Evolutionary conservation across 2,329 filamentous ascomycete genomes (phyloP), one percentile per base, ranked within the genome.

Genomic region (Colletotrichum sp.): DNA sequence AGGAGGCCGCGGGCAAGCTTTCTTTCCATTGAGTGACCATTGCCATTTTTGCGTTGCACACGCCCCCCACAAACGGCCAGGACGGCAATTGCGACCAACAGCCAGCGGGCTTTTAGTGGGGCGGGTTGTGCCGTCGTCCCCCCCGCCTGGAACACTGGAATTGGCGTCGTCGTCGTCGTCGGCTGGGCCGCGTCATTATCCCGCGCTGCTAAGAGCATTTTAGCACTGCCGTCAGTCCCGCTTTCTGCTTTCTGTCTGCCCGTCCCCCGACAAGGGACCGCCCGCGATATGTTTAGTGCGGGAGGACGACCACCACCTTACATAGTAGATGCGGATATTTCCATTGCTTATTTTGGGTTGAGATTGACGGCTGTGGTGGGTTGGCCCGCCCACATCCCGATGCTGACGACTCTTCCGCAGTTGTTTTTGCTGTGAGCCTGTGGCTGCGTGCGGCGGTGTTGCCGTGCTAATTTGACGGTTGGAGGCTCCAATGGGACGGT

Each of bases 151-250:
- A 18, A 21, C 15, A 36, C 16, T 38, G 36, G 24, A 67, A 58
- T 24, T n/a, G 55, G 55, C 43, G 43, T 52, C 43, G 43, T 58
- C 55, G 55, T 34, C 18, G 30, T 43, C 36, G 66, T 66, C 52
- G 61, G 48, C 70, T 69, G 70, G 70, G 73, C 73, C 73, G 73
- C 64, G 74, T 76, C 74, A 76, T 74, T 43, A 64, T 64, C 38
- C 43, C 64, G 24, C 64, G 24, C 4, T 57, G 38, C 13, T 43
- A 32, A 43, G 38, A 28, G 36, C 10, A 34, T 24, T 70, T 36
- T 64, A 63, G 70, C 64, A 60, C 73, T 75, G 72, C 68, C 68
- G 61, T 67, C 8, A 24, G 61, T 73, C 63, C 73, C 69, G 70
- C 55, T 36, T 36, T 21, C 43, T 52, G 16, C 43, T 12, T 48